phyloP scores from a whole-genome alignment of 2,329 filamentous ascomycete genomes.

The Apiospora sp. region DNA sequence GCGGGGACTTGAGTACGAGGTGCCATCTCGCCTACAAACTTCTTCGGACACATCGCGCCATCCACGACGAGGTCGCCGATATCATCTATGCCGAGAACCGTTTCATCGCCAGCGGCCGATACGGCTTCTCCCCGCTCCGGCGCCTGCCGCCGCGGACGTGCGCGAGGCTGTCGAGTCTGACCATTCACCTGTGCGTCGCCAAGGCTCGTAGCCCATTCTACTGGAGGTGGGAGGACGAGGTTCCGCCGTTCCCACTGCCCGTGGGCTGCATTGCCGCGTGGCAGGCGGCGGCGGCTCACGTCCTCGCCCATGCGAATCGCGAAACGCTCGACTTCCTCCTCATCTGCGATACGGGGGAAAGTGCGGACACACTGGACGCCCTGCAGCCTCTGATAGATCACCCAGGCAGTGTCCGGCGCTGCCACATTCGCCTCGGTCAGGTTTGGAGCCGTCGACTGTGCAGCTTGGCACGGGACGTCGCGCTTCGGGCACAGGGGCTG shows the following conservation, averaged over 20 bases:
- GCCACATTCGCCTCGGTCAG: neutral
- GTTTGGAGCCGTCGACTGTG: neutral
- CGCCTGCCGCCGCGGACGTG: neutral
- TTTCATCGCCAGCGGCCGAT: neutral
- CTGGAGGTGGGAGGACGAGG: too few species aligned
- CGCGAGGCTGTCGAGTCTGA: neutral
- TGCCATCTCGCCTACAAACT: neutral
- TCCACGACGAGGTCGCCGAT: neutral
- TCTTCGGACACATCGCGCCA: neutral
- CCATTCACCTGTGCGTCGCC: neutral
- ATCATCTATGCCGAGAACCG: neutral
- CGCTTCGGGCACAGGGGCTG: neutral
- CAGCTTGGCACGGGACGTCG: neutral
- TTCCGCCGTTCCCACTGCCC: neutral
- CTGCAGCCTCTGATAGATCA: neutral
- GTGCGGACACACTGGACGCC: neutral
- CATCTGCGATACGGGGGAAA: neutral
- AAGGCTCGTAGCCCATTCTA: neutral
- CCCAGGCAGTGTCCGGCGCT: neutral
- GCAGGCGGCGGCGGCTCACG: neutral
- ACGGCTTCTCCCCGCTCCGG: neutral
- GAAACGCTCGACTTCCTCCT: neutral
- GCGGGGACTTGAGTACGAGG: too few species aligned
- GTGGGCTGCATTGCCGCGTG: neutral
- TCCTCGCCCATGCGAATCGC: neutral